These are phyloP conservation scores for Vicia faba DNA, from an alignment of 306 rosid species.

Conservation along the genomic window DNA sequence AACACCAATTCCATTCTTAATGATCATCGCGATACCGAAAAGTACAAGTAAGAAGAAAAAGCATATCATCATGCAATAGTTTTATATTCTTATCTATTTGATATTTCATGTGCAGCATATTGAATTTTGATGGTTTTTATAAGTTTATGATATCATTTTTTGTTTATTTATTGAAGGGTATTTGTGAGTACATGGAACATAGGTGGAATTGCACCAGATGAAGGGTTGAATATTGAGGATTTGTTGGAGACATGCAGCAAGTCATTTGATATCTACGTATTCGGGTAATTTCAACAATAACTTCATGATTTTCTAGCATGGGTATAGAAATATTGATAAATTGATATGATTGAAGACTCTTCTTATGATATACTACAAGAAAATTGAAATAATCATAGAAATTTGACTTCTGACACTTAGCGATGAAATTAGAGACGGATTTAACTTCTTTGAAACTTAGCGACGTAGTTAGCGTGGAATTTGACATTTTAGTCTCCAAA, in stretches of 20 bases:
- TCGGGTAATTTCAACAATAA: conserved; percentile 54
- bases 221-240: conserved; percentile 59
- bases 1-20: conserved; percentile 38
- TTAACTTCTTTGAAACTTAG: background rate
- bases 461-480: background rate
- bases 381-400: background rate
- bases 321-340: background rate
- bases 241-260: conserved; percentile 56
- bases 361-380: background rate
- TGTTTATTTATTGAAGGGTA: conserved; percentile 48
- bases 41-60: conserved; percentile 46
- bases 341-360: background rate
- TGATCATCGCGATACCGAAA: conserved; percentile 42
- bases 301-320: background rate
- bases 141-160: conserved; percentile 1
- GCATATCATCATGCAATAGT: background rate
- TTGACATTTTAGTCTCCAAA: too few species aligned
- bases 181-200: conserved; percentile 89
- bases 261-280: conserved; percentile 70
- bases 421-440: background rate
- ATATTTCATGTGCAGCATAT: background rate
- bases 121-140: background rate
- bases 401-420: background rate
- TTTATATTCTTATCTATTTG: background rate
- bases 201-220: conserved; percentile 77